Evolutionary conservation across 352 stramenopile genomes (phyloP).

Genomic region (Pythium phragmiticola): DNA sequence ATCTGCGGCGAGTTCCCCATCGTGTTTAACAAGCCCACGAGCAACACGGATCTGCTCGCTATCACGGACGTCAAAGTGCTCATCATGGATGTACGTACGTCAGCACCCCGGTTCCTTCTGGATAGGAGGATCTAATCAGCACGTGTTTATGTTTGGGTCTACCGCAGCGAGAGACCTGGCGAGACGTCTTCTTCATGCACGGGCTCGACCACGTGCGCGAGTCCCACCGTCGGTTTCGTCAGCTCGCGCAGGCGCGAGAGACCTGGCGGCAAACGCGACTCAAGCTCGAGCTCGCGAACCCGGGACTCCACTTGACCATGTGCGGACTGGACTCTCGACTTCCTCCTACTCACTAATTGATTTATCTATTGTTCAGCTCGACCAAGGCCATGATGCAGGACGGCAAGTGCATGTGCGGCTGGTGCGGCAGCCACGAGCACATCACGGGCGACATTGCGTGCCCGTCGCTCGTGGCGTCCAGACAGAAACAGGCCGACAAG

Average conservation of each 20-base stretch:
- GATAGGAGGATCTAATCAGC: background rate
- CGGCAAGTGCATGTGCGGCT: slow-evolving; percentile 76
- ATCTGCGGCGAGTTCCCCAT: slow-evolving; percentile 72
- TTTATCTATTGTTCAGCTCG: slow-evolving; percentile 34
- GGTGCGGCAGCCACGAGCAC: slow-evolving; percentile 73
- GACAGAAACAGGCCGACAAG: slow-evolving; percentile 59
- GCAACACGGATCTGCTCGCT: slow-evolving; percentile 66
- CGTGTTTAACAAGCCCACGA: slow-evolving; percentile 56
- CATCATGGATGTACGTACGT: slow-evolving; percentile 66
- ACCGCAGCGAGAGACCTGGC: slow-evolving; percentile 68
- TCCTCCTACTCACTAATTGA: background rate
- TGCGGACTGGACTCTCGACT: slow-evolving; percentile 22
- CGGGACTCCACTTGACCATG: slow-evolving; percentile 67
- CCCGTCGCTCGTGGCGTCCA: slow-evolving; percentile 40
- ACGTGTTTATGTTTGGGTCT: background rate
- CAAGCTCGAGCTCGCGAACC: slow-evolving; percentile 69
- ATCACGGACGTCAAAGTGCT: slow-evolving; percentile 81
- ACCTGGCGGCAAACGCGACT: slow-evolving; percentile 76
- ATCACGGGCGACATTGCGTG: slow-evolving; percentile 62
- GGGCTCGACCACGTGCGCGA: slow-evolving; percentile 62
- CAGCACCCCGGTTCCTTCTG: background rate
- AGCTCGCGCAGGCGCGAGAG: slow-evolving; percentile 63
- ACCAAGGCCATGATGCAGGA: slow-evolving; percentile 86
- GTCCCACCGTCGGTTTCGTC: slow-evolving; percentile 53
- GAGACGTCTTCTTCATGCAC: slow-evolving; percentile 77